A percentile compares a stretch with the other conserved stretches of the same genome.
These are phyloP conservation scores for Podospora australis DNA, from an alignment of 495 filamentous ascomycete genomes.

Conservation along the genomic window DNA sequence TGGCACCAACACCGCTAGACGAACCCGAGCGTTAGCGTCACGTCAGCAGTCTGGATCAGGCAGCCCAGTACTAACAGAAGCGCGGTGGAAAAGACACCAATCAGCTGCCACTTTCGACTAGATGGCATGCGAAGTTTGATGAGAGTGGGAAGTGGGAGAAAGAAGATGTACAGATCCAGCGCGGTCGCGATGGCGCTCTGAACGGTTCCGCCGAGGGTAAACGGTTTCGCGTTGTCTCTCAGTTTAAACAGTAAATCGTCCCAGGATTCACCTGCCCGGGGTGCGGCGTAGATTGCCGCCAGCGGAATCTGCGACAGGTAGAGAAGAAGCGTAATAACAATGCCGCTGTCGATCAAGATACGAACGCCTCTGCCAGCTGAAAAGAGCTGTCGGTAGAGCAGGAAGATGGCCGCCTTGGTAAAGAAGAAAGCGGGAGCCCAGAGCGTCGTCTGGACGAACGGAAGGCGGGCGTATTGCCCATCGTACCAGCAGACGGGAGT, in stretches of 20 bases:
- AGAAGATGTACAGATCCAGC: slow-evolving; percentile 1
- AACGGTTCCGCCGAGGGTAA: neutral
- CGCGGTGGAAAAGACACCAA: neutral
- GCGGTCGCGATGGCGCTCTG: slow-evolving; percentile 3
- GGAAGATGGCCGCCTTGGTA: slow-evolving; percentile 14
- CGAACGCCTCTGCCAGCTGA: neutral
- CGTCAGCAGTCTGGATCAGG: neutral
- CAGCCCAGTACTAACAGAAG: neutral
- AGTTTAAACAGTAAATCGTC: slow-evolving; percentile 1
- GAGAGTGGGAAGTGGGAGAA: neutral
- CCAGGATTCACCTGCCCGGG: slow-evolving; percentile 9
- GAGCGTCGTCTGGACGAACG: slow-evolving; percentile 6
- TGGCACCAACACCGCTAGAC: neutral
- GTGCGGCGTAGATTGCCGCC: slow-evolving; percentile 2
- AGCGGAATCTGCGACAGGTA: slow-evolving; percentile 7
- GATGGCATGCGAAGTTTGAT: neutral
- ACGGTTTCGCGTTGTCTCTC: neutral
- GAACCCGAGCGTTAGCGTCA: neutral
- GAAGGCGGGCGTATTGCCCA: slow-evolving; percentile 4
- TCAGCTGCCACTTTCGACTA: neutral
- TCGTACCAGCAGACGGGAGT: slow-evolving; percentile 1
- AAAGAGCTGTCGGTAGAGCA: slow-evolving; percentile 14
- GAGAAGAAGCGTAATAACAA: slow-evolving; percentile 5
- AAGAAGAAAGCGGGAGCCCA: slow-evolving; percentile 6
- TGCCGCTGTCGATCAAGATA: slow-evolving; percentile 6